These are phyloP conservation scores for Rhazya stricta DNA, from an alignment of 257 asterid species.

Conservation along the genomic window DNA sequence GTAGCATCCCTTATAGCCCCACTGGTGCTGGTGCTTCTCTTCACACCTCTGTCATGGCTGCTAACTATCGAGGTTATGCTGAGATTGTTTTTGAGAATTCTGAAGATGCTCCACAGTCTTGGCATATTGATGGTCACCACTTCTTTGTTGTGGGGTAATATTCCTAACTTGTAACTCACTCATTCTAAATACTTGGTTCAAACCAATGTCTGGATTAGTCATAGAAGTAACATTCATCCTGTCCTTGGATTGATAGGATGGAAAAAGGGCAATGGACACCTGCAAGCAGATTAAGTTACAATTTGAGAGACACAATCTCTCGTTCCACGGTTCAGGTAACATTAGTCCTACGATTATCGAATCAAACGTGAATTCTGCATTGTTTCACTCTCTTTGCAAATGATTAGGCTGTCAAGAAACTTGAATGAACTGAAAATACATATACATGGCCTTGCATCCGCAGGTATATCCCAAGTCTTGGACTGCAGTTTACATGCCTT, in stretches of 20 bases:
- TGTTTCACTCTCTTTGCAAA: background rate
- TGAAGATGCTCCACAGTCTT: background rate
- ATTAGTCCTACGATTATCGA: background rate
- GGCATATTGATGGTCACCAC: constrained; percentile 13
- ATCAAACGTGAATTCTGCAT: too few relatives aligned
- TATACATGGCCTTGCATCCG: background rate
- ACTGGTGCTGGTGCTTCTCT: background rate
- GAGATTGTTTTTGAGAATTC: constrained; percentile 8
- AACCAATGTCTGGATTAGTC: too few relatives aligned
- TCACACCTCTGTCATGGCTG: constrained; percentile 12
- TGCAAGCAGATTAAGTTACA: constrained; percentile 37
- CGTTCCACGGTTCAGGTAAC: constrained; percentile 42
- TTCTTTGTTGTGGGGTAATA: constrained; percentile 13
- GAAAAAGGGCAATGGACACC: constrained; percentile 38
- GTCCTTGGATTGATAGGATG: constrained; percentile 27
- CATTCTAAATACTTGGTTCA: too few relatives aligned
- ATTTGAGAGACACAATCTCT: constrained; percentile 34
- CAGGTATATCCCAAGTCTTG: constrained; percentile 40
- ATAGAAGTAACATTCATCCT: too few relatives aligned
- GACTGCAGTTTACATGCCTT: constrained; percentile 40
- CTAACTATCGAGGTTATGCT: constrained; percentile 10
- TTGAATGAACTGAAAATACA: background rate
- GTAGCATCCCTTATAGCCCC: constrained; percentile 8
- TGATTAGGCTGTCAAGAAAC: background rate
- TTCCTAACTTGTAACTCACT: background rate